Percentiles rank a stretch among this genome's conserved stretches.
These are phyloP conservation scores for Exophiala spinifera DNA, from an alignment of 2,329 filamentous ascomycete species.

Conservation along the genomic window DNA sequence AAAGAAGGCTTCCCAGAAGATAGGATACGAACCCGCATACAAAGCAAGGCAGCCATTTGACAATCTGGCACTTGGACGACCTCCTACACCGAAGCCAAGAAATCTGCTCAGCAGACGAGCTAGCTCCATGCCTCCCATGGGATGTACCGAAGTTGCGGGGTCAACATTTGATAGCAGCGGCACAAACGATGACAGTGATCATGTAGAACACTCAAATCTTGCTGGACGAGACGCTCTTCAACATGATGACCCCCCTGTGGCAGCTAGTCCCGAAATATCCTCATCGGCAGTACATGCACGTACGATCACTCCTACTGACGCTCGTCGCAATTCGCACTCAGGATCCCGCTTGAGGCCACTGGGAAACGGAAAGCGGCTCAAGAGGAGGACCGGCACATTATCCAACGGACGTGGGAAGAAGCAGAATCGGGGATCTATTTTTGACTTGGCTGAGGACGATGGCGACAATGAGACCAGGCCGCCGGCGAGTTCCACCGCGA, in stretches of 20 bases:
- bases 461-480: constrained; percentile 2
- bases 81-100: neutral
- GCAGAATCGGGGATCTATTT: constrained; percentile 12
- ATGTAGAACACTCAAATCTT: too few species aligned
- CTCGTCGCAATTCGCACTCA: neutral
- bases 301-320: neutral
- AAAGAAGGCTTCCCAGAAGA: too few species aligned
- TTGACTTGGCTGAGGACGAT: constrained; percentile 22
- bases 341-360: neutral
- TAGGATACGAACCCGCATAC: neutral
- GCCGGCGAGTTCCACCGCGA: too few species aligned
- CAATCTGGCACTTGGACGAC: neutral
- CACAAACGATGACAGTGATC: too few species aligned
- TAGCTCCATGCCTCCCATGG: neutral
- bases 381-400: constrained; percentile 5
- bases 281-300: too few species aligned
- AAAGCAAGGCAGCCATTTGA: neutral
- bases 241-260: too few species aligned
- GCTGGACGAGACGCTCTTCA: too few species aligned
- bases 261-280: too few species aligned
- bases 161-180: too few species aligned
- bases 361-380: constrained; percentile 1
- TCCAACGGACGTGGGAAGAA: constrained; percentile 2
- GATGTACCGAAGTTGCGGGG: neutral
- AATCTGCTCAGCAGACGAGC: neutral